phyloP scores from a whole-genome alignment of 75 land plant genomes.

The Cupressus sempervirens region DNA sequence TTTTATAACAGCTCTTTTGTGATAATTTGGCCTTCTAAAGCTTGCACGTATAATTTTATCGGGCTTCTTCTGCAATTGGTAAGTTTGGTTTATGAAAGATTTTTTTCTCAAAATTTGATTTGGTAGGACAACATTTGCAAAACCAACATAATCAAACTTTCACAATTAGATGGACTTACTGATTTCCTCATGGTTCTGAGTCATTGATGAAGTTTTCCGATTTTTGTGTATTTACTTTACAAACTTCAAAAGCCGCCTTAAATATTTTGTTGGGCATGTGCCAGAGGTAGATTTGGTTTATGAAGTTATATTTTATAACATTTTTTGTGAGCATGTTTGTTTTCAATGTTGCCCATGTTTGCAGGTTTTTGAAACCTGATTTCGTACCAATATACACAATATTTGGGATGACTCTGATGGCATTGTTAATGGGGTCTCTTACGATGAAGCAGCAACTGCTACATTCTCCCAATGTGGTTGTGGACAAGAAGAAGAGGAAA shows the following conservation, averaged over 20 bases:
- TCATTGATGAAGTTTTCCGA: too few relatives aligned
- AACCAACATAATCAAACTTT: too few relatives aligned
- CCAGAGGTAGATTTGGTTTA: not conserved
- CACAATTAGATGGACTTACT: too few relatives aligned
- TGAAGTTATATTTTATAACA: not conserved
- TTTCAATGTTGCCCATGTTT: not conserved
- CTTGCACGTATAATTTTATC: not conserved
- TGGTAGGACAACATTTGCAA: too few relatives aligned
- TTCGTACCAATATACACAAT: constrained; percentile 36
- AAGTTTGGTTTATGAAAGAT: not conserved
- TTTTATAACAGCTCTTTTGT: too few relatives aligned
- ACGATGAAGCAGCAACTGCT: constrained; percentile 37
- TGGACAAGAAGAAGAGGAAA: constrained; percentile 46
- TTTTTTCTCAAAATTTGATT: too few relatives aligned
- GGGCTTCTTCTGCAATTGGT: not conserved
- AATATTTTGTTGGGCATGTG: not conserved
- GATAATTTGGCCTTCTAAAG: not conserved
- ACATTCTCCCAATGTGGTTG: constrained; percentile 28
- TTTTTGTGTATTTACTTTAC: too few relatives aligned
- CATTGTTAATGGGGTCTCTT: constrained; percentile 21
- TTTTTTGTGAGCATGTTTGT: not conserved
- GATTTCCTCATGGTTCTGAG: too few relatives aligned
- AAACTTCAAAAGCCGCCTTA: too few relatives aligned
- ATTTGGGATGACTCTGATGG: constrained; percentile 34
- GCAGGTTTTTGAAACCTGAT: constrained; percentile 30